Percentiles rank a stretch among this genome's conserved stretches.
These are phyloP conservation scores for Claviceps sp. DNA, from an alignment of 2,329 filamentous ascomycete genomes.

Conservation along the genomic window DNA sequence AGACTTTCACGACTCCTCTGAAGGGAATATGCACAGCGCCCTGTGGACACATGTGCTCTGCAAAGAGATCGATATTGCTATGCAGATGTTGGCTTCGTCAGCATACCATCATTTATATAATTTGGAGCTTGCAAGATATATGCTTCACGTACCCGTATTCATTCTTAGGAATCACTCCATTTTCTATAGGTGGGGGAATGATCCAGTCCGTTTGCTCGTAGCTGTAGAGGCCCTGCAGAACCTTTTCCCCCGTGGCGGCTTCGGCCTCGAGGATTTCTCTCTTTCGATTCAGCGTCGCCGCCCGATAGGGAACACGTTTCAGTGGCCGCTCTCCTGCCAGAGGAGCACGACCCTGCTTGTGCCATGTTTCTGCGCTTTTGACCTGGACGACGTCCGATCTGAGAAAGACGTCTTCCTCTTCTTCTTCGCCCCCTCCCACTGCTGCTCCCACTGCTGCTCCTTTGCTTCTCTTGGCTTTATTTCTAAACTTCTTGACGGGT, in stretches of 20 bases:
- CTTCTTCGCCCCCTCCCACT: slow-evolving; percentile 25
- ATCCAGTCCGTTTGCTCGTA: slow-evolving; percentile 88
- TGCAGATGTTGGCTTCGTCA: slow-evolving; percentile 10
- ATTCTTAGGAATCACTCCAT: slow-evolving; percentile 87
- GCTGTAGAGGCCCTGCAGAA: slow-evolving; percentile 75
- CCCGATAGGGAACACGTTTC: slow-evolving; percentile 80
- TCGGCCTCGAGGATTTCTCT: slow-evolving; percentile 81
- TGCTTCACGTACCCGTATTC: slow-evolving; percentile 49
- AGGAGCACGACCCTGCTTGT: slow-evolving; percentile 82
- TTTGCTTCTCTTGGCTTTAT: slow-evolving; percentile 60
- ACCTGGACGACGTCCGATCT: slow-evolving; percentile 71
- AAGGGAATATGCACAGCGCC: slow-evolving; percentile 77
- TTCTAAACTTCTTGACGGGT: slow-evolving; percentile 61
- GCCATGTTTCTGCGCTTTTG: slow-evolving; percentile 92
- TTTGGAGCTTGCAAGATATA: background rate
- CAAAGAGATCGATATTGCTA: slow-evolving; percentile 86
- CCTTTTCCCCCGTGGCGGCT: slow-evolving; percentile 66
- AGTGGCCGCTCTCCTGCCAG: slow-evolving; percentile 57
- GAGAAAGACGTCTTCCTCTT: slow-evolving; percentile 68
- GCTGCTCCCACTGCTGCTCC: background rate
- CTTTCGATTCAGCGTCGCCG: slow-evolving; percentile 75
- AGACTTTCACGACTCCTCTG: slow-evolving; percentile 64
- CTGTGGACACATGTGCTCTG: slow-evolving; percentile 76
- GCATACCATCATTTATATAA: background rate
- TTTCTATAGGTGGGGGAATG: slow-evolving; percentile 70